These are phyloP conservation scores for Sclerotinia sclerotiorum DNA, from an alignment of 2,329 filamentous ascomycete genomes.

Conservation along the genomic window DNA sequence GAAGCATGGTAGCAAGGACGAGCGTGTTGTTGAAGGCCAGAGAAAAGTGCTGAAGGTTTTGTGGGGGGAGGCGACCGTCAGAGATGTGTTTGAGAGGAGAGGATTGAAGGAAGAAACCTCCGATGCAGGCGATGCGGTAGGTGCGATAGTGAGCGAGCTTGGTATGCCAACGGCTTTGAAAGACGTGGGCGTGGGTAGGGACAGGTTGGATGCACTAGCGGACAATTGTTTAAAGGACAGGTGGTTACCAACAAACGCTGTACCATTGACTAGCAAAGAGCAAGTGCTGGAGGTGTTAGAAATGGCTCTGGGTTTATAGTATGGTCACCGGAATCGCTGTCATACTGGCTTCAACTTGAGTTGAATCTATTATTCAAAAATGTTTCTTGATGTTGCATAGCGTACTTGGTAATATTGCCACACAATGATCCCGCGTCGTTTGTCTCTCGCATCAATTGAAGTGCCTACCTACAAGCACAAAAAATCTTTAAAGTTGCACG, in stretches of 20 bases:
- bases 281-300: constrained; percentile 53
- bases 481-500: neutral
- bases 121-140: constrained; percentile 54
- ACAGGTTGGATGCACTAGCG: constrained; percentile 50
- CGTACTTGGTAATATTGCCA: neutral
- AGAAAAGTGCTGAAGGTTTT: constrained; percentile 32
- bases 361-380: neutral
- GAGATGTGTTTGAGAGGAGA: constrained; percentile 25
- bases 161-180: constrained; percentile 54
- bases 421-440: no score
- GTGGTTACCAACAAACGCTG: constrained; percentile 52
- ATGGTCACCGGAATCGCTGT: neutral
- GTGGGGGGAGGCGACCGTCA: constrained; percentile 31
- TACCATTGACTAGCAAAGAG: constrained; percentile 47
- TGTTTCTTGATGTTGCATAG: neutral
- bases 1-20: constrained; percentile 25
- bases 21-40: constrained; percentile 27
- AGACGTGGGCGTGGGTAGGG: constrained; percentile 51
- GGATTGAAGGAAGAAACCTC: constrained; percentile 32
- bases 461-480: neutral
- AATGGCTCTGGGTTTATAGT: constrained; percentile 21
- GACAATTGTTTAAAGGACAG: constrained; percentile 51
- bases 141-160: constrained; percentile 51
- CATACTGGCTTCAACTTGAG: neutral
- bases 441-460: neutral